Conservation (phyloP, 495 filamentous ascomycete species). For the Patellaria atrata region DNA sequence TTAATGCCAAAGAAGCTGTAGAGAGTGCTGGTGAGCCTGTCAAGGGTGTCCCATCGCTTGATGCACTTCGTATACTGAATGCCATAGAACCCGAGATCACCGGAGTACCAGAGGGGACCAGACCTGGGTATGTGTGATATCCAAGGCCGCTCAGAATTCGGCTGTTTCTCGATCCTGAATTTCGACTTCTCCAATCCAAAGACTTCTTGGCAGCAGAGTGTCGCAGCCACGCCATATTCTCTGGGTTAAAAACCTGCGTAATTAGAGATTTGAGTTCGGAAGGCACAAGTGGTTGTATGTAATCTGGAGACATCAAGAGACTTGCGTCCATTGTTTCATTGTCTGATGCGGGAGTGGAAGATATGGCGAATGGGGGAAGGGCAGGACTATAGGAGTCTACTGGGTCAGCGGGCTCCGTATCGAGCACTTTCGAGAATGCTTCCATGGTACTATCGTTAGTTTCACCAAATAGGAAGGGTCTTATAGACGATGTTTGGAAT, state of each 20-base stretch:
- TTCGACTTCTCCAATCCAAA: slow-evolving; percentile 26
- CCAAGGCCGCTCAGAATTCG: slow-evolving; percentile 9
- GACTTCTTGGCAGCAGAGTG: slow-evolving; percentile 81
- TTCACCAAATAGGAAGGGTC: slow-evolving; percentile 52
- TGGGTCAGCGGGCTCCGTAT: neutral
- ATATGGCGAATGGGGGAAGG: slow-evolving; percentile 57
- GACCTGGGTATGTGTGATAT: slow-evolving; percentile 4
- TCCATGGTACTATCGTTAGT: slow-evolving; percentile 13
- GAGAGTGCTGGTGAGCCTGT: slow-evolving; percentile 8
- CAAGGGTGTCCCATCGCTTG: neutral
- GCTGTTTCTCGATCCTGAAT: slow-evolving; percentile 9
- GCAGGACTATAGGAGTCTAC: slow-evolving; percentile 7
- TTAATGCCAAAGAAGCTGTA: slow-evolving; percentile 16
- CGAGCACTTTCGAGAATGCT: neutral
- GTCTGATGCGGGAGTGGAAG: slow-evolving; percentile 62
- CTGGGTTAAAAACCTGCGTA: slow-evolving; percentile 56
- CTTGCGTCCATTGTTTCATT: slow-evolving; percentile 89
- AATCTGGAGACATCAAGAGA: slow-evolving; percentile 85
- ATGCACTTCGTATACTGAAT: too few relatives aligned
- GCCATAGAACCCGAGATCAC: slow-evolving; percentile 6
- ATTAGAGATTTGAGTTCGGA: slow-evolving; percentile 67
- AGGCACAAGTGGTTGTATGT: slow-evolving; percentile 65
- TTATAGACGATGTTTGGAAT: slow-evolving; percentile 45
- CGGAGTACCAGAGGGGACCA: slow-evolving; percentile 9
- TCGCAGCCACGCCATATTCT: slow-evolving; percentile 73